A percentile compares a stretch with the other conserved stretches of the same genome.
phyloP scores from a whole-genome alignment of 2,329 filamentous ascomycete species.

The Plenodomus lindquistii region DNA sequence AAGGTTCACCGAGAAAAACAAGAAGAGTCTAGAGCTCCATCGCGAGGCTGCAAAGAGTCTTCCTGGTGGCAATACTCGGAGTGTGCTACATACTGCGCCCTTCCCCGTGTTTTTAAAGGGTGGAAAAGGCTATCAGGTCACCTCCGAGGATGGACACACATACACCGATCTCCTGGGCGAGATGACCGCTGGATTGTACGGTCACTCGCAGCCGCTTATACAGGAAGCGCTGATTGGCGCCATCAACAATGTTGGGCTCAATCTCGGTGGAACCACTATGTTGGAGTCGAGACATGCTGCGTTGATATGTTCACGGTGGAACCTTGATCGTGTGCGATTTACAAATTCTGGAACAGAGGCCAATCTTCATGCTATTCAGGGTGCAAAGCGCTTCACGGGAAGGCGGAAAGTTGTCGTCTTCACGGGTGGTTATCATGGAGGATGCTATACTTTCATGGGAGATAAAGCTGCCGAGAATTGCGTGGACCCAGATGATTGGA shows the following conservation, averaged over 20 bases:
- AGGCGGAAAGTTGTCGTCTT: conserved; percentile 53
- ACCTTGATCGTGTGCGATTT: conserved; percentile 28
- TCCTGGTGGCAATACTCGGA: conserved; percentile 47
- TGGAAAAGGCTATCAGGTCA: conserved; percentile 30
- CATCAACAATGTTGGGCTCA: conserved; percentile 39
- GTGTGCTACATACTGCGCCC: conserved; percentile 41
- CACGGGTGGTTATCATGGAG: conserved; percentile 58
- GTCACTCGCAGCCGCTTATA: conserved; percentile 36
- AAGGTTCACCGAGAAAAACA: conserved; percentile 21
- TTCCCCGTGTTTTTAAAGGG: conserved; percentile 43
- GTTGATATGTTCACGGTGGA: conserved; percentile 25
- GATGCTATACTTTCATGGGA: conserved; percentile 54
- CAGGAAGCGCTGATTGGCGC: conserved; percentile 23
- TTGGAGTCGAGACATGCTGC: conserved; percentile 24
- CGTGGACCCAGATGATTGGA: conserved; percentile 59
- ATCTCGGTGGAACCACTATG: conserved; percentile 28
- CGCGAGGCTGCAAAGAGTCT: conserved; percentile 33
- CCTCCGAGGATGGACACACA: conserved; percentile 37
- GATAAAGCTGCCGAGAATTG: conserved; percentile 49
- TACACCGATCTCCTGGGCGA: conserved; percentile 37
- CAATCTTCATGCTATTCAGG: conserved; percentile 30
- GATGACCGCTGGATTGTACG: conserved; percentile 31
- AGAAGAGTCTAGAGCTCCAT: conserved; percentile 30
- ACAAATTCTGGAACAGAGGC: conserved; percentile 37
- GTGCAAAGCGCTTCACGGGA: conserved; percentile 53